Evolutionary conservation across 495 filamentous ascomycete genomes (phyloP).

Genomic region (Xylaria telfairii): DNA sequence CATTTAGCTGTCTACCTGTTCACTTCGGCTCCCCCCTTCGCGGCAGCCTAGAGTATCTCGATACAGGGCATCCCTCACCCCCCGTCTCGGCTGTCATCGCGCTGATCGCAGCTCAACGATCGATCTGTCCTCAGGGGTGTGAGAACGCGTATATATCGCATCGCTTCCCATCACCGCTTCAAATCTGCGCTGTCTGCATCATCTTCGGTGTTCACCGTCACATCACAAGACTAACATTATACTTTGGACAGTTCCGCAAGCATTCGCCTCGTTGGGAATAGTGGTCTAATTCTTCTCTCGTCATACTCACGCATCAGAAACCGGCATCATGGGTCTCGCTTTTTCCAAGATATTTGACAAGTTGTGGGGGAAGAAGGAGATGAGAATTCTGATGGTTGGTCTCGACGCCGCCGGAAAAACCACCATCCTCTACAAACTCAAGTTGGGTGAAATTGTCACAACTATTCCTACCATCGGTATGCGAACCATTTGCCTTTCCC

Average conservation of each 20-base stretch:
- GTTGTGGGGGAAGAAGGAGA: conserved; percentile 99
- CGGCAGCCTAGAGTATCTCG: conserved; percentile 36
- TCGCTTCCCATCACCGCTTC: conserved; percentile 31
- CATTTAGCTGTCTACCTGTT: conserved; percentile 28
- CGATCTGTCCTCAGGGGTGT: conserved; percentile 39
- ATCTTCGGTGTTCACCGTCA: neutral
- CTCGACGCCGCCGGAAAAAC: conserved; percentile 99
- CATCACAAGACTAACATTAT: conserved; percentile 25
- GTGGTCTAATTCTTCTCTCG: conserved; percentile 35
- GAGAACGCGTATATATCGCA: conserved; percentile 33
- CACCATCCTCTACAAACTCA: conserved; percentile 99
- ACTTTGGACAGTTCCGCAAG: conserved; percentile 24
- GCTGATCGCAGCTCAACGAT: conserved; percentile 26
- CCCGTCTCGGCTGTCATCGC: conserved; percentile 10
- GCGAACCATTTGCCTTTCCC: conserved; percentile 44
- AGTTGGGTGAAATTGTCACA: conserved; percentile 99
- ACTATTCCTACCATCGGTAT: conserved; percentile 99
- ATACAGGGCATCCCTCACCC: conserved; percentile 12
- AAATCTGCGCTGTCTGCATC: conserved; percentile 30
- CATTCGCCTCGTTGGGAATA: conserved; percentile 26
- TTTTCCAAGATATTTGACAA: conserved; percentile 93
- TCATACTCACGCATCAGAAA: conserved; percentile 26
- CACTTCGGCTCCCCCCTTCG: conserved; percentile 36
- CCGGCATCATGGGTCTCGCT: conserved; percentile 84
- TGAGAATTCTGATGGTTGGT: conserved; percentile 99